These are phyloP conservation scores for Plantago major DNA, from an alignment of 257 asterid species.

Conservation along the genomic window DNA sequence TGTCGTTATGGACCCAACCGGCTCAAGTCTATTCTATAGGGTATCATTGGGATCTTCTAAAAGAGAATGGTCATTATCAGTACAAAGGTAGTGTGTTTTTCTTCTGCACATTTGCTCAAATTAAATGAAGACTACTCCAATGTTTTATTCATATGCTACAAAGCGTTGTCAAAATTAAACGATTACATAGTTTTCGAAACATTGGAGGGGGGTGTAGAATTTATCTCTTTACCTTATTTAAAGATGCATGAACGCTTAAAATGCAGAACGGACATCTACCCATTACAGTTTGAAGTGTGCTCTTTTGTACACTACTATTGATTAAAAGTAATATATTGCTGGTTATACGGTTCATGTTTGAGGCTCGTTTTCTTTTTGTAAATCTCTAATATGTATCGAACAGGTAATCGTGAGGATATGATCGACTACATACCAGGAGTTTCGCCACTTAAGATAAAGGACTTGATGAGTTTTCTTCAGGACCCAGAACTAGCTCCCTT, in stretches of 20 bases:
- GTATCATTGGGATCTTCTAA: conserved; percentile 29
- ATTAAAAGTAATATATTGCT: too few relatives aligned
- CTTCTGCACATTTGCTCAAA: background rate
- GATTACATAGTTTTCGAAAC: too few relatives aligned
- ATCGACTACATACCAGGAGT: conserved; percentile 48
- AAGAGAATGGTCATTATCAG: conserved; percentile 27
- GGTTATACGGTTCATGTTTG: too few relatives aligned
- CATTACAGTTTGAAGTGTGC: too few relatives aligned
- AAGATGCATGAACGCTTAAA: too few relatives aligned
- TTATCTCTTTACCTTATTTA: too few relatives aligned
- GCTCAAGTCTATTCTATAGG: conserved; percentile 30
- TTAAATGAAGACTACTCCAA: background rate
- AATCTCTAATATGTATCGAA: background rate
- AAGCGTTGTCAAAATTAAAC: too few relatives aligned
- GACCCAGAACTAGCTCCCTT: conserved; percentile 13
- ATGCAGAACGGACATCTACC: too few relatives aligned
- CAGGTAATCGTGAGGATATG: conserved; percentile 24
- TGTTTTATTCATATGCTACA: too few relatives aligned
- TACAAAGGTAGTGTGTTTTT: conserved; percentile 16
- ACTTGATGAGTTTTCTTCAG: conserved; percentile 37
- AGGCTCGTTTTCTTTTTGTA: too few relatives aligned
- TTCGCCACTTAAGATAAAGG: conserved; percentile 25
- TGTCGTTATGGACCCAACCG: conserved; percentile 34
- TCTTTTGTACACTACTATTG: too few relatives aligned
- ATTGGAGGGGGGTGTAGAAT: too few relatives aligned